Evolutionary conservation across 1,284 basidiomycete species (phyloP).

Genomic region (Entoloma clypeatum): DNA sequence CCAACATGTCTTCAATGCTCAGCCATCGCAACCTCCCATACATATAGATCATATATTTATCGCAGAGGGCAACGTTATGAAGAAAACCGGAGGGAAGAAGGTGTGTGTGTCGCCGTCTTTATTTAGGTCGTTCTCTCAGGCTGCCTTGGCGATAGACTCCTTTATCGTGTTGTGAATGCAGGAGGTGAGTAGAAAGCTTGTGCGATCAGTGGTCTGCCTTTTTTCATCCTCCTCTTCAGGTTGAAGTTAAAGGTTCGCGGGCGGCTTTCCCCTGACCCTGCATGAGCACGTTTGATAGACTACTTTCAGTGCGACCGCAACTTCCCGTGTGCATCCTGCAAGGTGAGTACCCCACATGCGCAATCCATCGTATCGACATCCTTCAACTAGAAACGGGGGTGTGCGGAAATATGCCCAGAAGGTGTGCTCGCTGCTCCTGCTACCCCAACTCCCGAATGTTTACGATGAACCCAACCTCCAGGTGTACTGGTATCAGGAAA

Average conservation of each 20-base stretch:
- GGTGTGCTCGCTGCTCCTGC: slow-evolving; percentile 34
- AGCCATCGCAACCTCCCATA: slow-evolving; percentile 12
- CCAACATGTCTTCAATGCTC: slow-evolving; percentile 13
- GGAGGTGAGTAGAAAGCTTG: slow-evolving; percentile 47
- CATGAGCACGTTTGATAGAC: slow-evolving; percentile 1
- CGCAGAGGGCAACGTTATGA: slow-evolving; percentile 32
- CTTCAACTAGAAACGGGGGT: slow-evolving; percentile 52
- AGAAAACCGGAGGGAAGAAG: slow-evolving; percentile 38
- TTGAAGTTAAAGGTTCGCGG: slow-evolving; percentile 45
- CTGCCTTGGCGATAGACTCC: slow-evolving; percentile 32
- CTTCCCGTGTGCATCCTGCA: slow-evolving; percentile 49
- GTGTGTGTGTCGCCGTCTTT: slow-evolving; percentile 19
- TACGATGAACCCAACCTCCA: slow-evolving; percentile 23
- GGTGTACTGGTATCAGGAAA: slow-evolving; percentile 73
- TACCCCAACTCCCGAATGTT: slow-evolving; percentile 4
- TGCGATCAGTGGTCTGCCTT: too few species aligned
- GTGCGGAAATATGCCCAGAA: slow-evolving; percentile 63
- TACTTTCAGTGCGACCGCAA: slow-evolving; percentile 51
- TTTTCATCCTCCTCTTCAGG: slow-evolving; percentile 24
- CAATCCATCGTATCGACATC: slow-evolving; percentile 1
- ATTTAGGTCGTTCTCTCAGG: neutral
- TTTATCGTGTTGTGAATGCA: slow-evolving; percentile 56
- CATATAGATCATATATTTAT: slow-evolving; percentile 42
- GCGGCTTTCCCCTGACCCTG: slow-evolving; percentile 10
- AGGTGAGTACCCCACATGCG: slow-evolving; percentile 26